Evolutionary conservation across 768 basidiomycete genomes (phyloP).

Genomic region (Cystoderma amianthinum): DNA sequence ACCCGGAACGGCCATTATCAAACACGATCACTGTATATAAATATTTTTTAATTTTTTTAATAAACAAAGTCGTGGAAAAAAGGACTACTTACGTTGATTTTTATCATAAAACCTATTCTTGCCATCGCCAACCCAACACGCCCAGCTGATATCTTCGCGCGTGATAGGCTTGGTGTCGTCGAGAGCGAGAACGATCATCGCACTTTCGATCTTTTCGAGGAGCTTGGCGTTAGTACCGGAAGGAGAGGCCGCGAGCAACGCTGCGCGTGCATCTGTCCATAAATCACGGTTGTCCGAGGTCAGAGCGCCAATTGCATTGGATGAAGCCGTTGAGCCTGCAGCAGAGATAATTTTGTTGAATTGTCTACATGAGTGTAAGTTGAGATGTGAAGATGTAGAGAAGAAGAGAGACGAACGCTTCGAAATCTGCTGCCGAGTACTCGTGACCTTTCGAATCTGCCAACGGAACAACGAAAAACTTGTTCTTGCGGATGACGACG

Average conservation of each 20-base stretch:
- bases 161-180: conserved; percentile 81
- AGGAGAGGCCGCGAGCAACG: conserved; percentile 57
- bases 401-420: conserved; percentile 37
- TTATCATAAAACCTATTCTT: conserved; percentile 95
- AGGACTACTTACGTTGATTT: conserved; percentile 66
- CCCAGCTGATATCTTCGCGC: conserved; percentile 76
- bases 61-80: background rate
- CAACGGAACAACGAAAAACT: conserved; percentile 81
- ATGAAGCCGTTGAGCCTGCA: conserved; percentile 39
- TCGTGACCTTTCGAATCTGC: conserved; percentile 56
- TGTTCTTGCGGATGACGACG: conserved; percentile 86
- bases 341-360: conserved; percentile 60
- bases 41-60: background rate
- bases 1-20: conserved; percentile 91
- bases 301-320: conserved; percentile 67
- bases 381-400: conserved; percentile 2
- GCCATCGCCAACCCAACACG: conserved; percentile 85
- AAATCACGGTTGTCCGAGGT: conserved; percentile 85
- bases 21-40: conserved; percentile 77
- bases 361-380: conserved; percentile 32
- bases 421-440: conserved; percentile 75
- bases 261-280: conserved; percentile 74
- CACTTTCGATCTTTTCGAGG: conserved; percentile 79
- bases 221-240: conserved; percentile 49
- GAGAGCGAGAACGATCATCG: conserved; percentile 81